phyloP scores from a whole-genome alignment of 2,329 filamentous ascomycete species.

The Nothophaeocryptopus gaeumannii region DNA sequence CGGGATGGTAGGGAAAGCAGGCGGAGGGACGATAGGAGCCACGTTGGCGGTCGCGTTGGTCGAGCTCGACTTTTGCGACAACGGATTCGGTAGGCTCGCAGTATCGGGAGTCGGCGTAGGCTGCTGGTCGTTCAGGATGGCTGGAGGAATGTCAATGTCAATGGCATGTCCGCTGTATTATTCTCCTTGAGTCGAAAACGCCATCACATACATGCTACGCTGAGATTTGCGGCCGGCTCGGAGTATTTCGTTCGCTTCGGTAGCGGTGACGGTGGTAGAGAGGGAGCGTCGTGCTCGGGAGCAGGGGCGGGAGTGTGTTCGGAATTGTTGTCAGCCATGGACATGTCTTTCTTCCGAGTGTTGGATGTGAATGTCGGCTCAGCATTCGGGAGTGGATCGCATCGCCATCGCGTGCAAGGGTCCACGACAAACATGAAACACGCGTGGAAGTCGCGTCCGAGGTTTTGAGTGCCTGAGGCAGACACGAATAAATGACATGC shows the following conservation, averaged over 20 bases:
- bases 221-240: constrained; percentile 39
- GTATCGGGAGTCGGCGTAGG: constrained; percentile 35
- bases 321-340: constrained; percentile 1
- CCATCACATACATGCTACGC: constrained; percentile 33
- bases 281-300: constrained; percentile 49
- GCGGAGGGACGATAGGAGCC: constrained; percentile 6
- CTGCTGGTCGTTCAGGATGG: constrained; percentile 37
- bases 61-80: constrained; percentile 23
- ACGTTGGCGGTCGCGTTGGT: constrained; percentile 16
- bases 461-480: too few relatives aligned
- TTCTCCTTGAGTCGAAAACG: not conserved
- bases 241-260: constrained; percentile 75
- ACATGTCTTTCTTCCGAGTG: too few relatives aligned
- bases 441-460: too few relatives aligned
- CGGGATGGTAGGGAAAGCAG: constrained; percentile 28
- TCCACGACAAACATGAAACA: too few relatives aligned
- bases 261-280: constrained; percentile 68
- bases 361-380: too few relatives aligned
- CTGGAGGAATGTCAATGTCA: constrained; percentile 16
- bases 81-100: constrained; percentile 23
- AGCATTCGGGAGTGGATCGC: too few relatives aligned
- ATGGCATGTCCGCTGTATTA: not conserved
- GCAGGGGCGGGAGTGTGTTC: constrained; percentile 33
- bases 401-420: too few relatives aligned
- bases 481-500: too few relatives aligned